Evolutionary conservation across 208 protist species (phyloP).

Genomic region (Leishmania tropica): DNA sequence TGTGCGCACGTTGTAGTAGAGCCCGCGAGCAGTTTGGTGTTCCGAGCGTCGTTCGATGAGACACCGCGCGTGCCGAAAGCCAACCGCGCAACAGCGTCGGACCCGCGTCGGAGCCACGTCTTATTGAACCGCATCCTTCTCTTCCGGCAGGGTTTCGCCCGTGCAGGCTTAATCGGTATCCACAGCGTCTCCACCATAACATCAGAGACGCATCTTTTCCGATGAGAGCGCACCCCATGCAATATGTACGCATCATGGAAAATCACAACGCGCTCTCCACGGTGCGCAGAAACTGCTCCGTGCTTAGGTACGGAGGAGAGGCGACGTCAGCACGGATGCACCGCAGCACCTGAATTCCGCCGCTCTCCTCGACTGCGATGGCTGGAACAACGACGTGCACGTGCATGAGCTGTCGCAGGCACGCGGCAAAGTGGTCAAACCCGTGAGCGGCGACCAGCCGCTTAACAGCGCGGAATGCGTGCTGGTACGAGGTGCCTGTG

Average conservation of each 20-base stretch:
- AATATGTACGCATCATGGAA: neutral
- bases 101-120: neutral
- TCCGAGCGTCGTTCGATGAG: neutral
- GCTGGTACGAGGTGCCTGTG: constrained; percentile 68
- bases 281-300: constrained; percentile 11
- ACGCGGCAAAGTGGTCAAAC: constrained; percentile 37
- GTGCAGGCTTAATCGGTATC: neutral
- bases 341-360: constrained; percentile 19
- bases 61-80: neutral
- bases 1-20: neutral
- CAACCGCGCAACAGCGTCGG: neutral
- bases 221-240: too few relatives aligned
- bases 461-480: constrained; percentile 43
- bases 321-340: constrained; percentile 9
- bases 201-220: too few relatives aligned
- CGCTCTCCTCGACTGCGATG: constrained; percentile 18
- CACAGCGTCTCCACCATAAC: neutral
- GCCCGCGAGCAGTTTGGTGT: neutral
- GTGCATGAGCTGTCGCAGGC: constrained; percentile 37
- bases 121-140: neutral
- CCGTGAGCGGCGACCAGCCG: constrained; percentile 38
- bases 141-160: neutral
- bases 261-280: neutral
- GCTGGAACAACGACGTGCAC: constrained; percentile 26
- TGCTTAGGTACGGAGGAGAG: constrained; percentile 23